Conservation (phyloP, 805 yeast genomes). For the Lipomyces starkeyi region DNA sequence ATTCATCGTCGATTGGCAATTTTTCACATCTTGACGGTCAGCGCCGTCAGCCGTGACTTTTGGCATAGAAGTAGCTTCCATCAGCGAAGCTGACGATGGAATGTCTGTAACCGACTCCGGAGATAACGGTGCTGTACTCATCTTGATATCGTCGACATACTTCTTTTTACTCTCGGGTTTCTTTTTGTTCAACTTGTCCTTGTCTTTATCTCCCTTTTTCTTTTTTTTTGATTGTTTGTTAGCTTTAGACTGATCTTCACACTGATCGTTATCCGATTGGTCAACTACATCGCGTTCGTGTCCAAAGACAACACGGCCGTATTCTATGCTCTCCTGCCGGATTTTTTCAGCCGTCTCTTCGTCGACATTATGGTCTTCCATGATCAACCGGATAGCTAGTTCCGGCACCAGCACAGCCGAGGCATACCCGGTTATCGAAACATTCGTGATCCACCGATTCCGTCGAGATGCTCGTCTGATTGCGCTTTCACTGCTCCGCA, state of each 20-base stretch:
- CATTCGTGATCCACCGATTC: slow-evolving; percentile 32
- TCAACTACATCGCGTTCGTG: slow-evolving; percentile 3
- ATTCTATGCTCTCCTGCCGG: slow-evolving; percentile 30
- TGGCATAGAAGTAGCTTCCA: neutral
- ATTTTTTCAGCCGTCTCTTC: slow-evolving; percentile 28
- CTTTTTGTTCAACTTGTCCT: neutral
- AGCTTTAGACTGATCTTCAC: neutral
- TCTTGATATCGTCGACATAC: slow-evolving; percentile 8
- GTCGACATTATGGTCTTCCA: slow-evolving; percentile 31
- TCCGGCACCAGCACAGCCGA: slow-evolving; percentile 36
- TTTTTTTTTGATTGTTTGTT: neutral
- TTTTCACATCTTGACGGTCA: slow-evolving; percentile 81
- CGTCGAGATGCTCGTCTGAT: slow-evolving; percentile 17
- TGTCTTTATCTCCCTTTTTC: neutral
- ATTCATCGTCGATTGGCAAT: slow-evolving; percentile 48
- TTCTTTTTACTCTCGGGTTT: slow-evolving; percentile 2
- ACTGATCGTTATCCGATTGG: neutral
- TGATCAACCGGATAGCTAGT: slow-evolving; percentile 32
- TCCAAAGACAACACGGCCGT: slow-evolving; percentile 30
- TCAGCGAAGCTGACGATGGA: neutral
- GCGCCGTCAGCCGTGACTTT: slow-evolving; percentile 63
- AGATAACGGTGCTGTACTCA: neutral
- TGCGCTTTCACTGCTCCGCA: slow-evolving; percentile 10
- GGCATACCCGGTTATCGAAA: slow-evolving; percentile 35
- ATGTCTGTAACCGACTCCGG: neutral